Conservation (phyloP, 805 yeast genomes). For the Pichia nanzhaoensis region DNA sequence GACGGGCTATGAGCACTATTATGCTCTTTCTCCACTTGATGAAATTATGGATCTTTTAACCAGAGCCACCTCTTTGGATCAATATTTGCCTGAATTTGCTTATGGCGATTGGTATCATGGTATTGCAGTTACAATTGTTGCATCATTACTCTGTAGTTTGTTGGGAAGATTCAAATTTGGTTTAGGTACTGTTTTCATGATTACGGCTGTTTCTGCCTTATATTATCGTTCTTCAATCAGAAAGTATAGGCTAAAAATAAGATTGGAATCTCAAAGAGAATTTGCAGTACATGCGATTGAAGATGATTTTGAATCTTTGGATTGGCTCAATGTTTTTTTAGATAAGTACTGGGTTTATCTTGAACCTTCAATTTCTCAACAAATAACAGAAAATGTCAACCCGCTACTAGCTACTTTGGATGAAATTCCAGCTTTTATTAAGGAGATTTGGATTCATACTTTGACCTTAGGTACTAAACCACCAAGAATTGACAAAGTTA, state of each 20-base stretch:
- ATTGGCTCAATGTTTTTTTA: constrained; percentile 87
- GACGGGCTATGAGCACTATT: constrained; percentile 75
- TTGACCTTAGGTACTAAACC: constrained; percentile 95
- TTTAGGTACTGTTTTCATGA: constrained; percentile 72
- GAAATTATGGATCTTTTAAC: constrained; percentile 64
- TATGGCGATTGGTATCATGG: constrained; percentile 98
- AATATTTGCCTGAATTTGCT: constrained; percentile 62
- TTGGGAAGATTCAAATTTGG: constrained; percentile 74
- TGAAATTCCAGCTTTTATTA: constrained; percentile 76
- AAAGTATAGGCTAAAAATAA: constrained; percentile 63
- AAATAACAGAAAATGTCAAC: constrained; percentile 79
- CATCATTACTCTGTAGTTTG: constrained; percentile 68
- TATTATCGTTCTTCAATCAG: constrained; percentile 80
- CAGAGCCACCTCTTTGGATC: constrained; percentile 67
- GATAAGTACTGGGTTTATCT: constrained; percentile 88
- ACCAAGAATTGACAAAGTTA: constrained; percentile 84
- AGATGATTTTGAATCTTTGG: constrained; percentile 87
- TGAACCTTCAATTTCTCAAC: constrained; percentile 84
- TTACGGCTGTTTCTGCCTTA: constrained; percentile 54
- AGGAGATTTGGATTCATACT: constrained; percentile 76
- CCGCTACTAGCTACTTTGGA: constrained; percentile 65
- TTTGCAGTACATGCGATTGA: constrained; percentile 75
- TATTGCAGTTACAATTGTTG: constrained; percentile 61
- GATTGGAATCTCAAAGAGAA: constrained; percentile 83
- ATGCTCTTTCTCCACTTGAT: constrained; percentile 59